These are phyloP conservation scores for Aureobasidium namibiae DNA, from an alignment of 2,329 filamentous ascomycete species.

Conservation along the genomic window DNA sequence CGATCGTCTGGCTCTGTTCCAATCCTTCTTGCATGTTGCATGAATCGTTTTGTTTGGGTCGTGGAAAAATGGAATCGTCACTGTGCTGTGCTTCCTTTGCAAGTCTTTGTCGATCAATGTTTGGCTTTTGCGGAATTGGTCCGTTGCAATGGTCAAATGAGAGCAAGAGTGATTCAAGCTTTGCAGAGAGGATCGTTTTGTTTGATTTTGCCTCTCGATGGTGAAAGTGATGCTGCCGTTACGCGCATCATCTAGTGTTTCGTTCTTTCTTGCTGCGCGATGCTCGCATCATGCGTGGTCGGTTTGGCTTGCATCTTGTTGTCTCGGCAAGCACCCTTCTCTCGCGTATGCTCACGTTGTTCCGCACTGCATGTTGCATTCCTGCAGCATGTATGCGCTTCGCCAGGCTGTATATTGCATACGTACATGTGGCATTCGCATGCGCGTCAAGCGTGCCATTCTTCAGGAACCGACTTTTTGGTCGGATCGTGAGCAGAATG, in stretches of 20 bases:
- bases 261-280: no score
- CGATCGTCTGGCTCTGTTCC: background rate
- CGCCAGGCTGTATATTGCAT: background rate
- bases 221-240: background rate
- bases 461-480: background rate
- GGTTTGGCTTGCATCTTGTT: background rate
- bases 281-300: background rate
- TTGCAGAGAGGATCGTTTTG: no score
- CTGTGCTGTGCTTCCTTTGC: background rate
- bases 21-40: background rate
- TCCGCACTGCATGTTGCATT: background rate
- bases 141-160: no score
- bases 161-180: no score
- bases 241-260: slow-evolving; percentile 4
- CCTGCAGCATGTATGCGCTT: background rate
- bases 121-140: background rate
- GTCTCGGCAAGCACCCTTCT: background rate
- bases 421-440: background rate
- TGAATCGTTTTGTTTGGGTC: background rate
- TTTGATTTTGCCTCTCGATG: background rate
- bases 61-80: background rate
- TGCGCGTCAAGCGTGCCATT: background rate
- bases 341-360: background rate
- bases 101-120: background rate
- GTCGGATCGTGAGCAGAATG: background rate